phyloP scores from a whole-genome alignment of 164 flowering plant genomes.

The Chimonanthus praecox region DNA sequence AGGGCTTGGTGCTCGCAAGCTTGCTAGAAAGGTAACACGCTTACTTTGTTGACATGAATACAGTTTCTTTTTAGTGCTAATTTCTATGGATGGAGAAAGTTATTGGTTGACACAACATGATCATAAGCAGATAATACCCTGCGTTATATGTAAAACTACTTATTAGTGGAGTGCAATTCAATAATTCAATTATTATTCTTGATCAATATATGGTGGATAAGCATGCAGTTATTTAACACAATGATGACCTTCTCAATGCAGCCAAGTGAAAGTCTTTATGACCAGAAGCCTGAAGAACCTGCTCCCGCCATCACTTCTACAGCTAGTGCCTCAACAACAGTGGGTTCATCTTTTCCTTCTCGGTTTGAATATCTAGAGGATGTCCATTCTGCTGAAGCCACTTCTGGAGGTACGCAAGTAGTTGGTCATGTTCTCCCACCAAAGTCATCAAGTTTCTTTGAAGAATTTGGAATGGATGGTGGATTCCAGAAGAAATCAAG shows the following conservation, averaged over 20 bases:
- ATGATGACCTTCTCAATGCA: slow-evolving; percentile 25
- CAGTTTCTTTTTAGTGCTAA: neutral
- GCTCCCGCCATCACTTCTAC: slow-evolving; percentile 47
- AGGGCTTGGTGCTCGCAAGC: slow-evolving; percentile 94
- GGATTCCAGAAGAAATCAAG: slow-evolving; percentile 58
- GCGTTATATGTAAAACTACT: neutral
- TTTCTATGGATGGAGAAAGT: neutral
- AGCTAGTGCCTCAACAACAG: slow-evolving; percentile 31
- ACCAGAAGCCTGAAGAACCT: slow-evolving; percentile 93
- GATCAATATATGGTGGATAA: neutral
- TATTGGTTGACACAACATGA: too few relatives aligned
- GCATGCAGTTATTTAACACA: neutral
- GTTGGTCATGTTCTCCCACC: slow-evolving; percentile 84
- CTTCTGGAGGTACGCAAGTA: slow-evolving; percentile 49
- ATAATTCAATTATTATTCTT: neutral
- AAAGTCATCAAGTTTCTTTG: slow-evolving; percentile 79
- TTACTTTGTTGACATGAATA: neutral
- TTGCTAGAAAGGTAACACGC: slow-evolving; percentile 66
- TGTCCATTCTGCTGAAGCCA: slow-evolving; percentile 42
- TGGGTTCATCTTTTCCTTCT: slow-evolving; percentile 50
- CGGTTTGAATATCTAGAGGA: slow-evolving; percentile 87
- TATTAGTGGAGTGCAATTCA: neutral
- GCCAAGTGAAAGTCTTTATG: slow-evolving; percentile 90
- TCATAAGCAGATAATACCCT: too few relatives aligned
- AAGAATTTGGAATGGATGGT: slow-evolving; percentile 88